These are phyloP conservation scores for Acidomyces sp. DNA, from an alignment of 495 filamentous ascomycete species.

Conservation along the genomic window DNA sequence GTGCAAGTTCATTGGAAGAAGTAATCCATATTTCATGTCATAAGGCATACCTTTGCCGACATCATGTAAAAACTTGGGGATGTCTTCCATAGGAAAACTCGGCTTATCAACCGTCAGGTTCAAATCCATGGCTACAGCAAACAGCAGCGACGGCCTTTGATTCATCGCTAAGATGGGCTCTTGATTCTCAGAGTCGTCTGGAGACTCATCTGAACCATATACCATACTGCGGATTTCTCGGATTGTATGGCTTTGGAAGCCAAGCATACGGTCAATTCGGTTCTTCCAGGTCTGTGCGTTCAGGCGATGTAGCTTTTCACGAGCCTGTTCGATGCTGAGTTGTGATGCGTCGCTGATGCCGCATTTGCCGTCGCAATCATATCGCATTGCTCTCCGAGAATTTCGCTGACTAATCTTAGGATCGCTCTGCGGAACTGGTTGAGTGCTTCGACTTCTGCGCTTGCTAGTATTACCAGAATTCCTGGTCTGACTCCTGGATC, in stretches of 20 bases:
- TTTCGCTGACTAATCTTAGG: conserved; percentile 33
- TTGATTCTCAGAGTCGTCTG: conserved; percentile 63
- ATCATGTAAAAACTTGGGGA: conserved; percentile 67
- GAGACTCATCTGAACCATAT: conserved; percentile 69
- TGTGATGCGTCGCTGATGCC: conserved; percentile 55
- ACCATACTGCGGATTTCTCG: conserved; percentile 69
- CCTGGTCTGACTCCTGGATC: conserved; percentile 20
- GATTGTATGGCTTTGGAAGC: conserved; percentile 56
- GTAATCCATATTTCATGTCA: conserved; percentile 75
- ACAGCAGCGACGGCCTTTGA: conserved; percentile 73
- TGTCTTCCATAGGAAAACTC: conserved; percentile 68
- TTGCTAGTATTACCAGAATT: conserved; percentile 1
- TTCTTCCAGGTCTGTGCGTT: conserved; percentile 89
- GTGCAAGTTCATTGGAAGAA: conserved; percentile 81
- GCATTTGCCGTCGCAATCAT: conserved; percentile 63
- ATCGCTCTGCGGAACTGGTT: conserved; percentile 19
- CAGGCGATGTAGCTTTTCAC: conserved; percentile 57
- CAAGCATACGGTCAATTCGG: conserved; percentile 66
- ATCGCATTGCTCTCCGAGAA: conserved; percentile 46
- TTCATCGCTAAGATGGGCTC: conserved; percentile 81
- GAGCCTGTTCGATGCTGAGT: conserved; percentile 60
- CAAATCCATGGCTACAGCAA: conserved; percentile 67
- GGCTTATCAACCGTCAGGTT: conserved; percentile 83
- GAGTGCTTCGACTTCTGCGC: conserved; percentile 27
- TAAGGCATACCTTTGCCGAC: conserved; percentile 93